phyloP scores from a whole-genome alignment of 495 filamentous ascomycete genomes.

The Penicillium subrubescens region DNA sequence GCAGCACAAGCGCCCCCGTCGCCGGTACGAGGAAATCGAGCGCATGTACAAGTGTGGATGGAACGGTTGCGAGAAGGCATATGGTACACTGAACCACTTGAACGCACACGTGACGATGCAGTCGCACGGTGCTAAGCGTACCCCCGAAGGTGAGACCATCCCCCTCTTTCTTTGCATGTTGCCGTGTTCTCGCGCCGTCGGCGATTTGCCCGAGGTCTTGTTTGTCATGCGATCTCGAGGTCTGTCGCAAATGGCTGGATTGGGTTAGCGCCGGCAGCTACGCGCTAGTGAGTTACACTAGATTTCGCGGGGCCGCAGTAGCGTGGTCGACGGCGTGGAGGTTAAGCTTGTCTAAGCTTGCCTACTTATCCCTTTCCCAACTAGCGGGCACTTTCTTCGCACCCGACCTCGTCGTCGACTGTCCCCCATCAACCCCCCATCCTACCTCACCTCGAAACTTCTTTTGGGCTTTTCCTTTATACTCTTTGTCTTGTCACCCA shows the following conservation, averaged over 20 bases:
- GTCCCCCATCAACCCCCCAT: not conserved
- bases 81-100: conserved; percentile 93
- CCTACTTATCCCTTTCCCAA: conserved; percentile 20
- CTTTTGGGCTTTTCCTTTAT: not conserved
- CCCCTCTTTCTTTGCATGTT: conserved; percentile 8
- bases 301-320: conserved; percentile 50
- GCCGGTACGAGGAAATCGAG: conserved; percentile 98
- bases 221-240: conserved; percentile 11
- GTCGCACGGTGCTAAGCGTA: conserved; percentile 87
- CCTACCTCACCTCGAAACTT: not conserved
- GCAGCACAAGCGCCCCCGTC: conserved; percentile 93
- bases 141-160: conserved; percentile 82
- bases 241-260: conserved; percentile 42
- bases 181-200: not conserved
- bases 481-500: not conserved
- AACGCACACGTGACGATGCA: conserved; percentile 99
- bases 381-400: conserved; percentile 8
- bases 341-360: conserved; percentile 29
- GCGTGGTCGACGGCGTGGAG: conserved; percentile 44
- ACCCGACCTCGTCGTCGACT: not conserved
- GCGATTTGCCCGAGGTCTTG: conserved; percentile 2
- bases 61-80: conserved; percentile 97
- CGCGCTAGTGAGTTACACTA: conserved; percentile 57
- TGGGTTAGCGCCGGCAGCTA: conserved; percentile 34
- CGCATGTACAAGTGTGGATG: conserved; percentile 99